These are phyloP conservation scores for Moesziomyces aphidis DNA, from an alignment of 1,284 basidiomycete species.

Conservation along the genomic window DNA sequence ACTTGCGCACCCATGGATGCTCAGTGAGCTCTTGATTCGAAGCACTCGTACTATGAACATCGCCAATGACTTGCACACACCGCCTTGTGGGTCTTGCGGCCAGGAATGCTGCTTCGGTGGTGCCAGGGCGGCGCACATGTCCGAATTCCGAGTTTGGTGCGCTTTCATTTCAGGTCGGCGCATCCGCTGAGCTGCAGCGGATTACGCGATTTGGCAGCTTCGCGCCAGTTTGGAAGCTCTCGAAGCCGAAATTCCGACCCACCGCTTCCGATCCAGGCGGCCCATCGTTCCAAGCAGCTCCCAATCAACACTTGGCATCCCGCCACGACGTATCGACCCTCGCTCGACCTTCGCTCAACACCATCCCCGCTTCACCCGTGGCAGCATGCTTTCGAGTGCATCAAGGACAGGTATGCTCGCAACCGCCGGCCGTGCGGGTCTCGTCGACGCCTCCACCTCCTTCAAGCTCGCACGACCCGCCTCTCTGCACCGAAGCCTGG, in stretches of 20 bases:
- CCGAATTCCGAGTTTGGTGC: constrained; percentile 13
- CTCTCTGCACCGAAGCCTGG: constrained; percentile 24
- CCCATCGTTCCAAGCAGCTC: neutral
- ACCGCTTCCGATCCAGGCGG: neutral
- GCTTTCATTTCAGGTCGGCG: neutral
- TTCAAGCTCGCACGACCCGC: constrained; percentile 11
- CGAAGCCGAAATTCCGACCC: constrained; percentile 3
- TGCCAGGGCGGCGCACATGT: neutral
- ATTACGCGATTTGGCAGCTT: constrained; percentile 39
- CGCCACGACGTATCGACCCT: neutral
- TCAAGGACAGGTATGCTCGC: constrained; percentile 24
- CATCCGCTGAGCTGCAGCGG: constrained; percentile 12
- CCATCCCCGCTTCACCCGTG: neutral
- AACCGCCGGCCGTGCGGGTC: constrained; percentile 16
- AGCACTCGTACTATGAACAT: neutral
- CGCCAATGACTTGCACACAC: too few relatives aligned
- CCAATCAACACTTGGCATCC: neutral
- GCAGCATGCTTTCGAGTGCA: constrained; percentile 24
- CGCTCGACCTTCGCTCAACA: too few relatives aligned
- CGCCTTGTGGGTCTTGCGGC: too few relatives aligned
- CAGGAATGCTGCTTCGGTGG: neutral
- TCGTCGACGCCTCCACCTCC: constrained; percentile 2
- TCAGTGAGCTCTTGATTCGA: neutral
- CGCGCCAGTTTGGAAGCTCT: neutral
- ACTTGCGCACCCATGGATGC: too few relatives aligned